phyloP scores from a whole-genome alignment of 2,329 filamentous ascomycete species.

The Hypoxylon sp. region DNA sequence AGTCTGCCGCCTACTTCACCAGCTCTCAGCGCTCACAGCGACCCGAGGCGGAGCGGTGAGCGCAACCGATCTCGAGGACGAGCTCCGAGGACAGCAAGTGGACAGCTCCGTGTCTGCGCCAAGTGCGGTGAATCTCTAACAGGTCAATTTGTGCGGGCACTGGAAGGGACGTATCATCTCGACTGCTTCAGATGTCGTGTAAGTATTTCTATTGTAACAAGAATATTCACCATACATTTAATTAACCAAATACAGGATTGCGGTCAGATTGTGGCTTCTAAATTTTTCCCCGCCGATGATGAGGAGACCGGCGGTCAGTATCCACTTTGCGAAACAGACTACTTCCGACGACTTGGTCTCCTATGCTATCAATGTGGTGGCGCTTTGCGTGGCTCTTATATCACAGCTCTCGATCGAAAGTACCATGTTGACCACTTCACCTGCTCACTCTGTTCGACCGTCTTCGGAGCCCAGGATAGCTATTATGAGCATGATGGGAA shows the following conservation, averaged over 20 bases:
- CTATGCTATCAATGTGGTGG: constrained; percentile 94
- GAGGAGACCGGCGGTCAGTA: constrained; percentile 89
- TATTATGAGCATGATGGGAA: constrained; percentile 98
- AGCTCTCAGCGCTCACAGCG: constrained; percentile 57
- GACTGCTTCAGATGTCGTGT: constrained; percentile 99
- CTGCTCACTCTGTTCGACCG: constrained; percentile 94
- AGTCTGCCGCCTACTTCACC: constrained; percentile 56
- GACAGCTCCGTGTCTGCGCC: constrained; percentile 78
- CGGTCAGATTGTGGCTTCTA: constrained; percentile 95
- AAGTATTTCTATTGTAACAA: constrained; percentile 58
- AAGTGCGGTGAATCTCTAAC: constrained; percentile 91
- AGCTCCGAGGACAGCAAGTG: constrained; percentile 69
- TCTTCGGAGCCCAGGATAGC: constrained; percentile 98
- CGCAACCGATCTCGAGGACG: constrained; percentile 70
- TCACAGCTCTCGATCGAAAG: constrained; percentile 96
- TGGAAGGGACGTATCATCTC: constrained; percentile 94
- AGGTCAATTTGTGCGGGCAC: constrained; percentile 94
- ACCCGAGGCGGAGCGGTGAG: constrained; percentile 69
- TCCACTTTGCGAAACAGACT: constrained; percentile 97
- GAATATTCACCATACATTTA: constrained; percentile 6
- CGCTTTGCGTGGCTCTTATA: constrained; percentile 95
- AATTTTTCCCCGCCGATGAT: constrained; percentile 97
- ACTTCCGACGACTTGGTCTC: constrained; percentile 91
- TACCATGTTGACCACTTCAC: constrained; percentile 99
- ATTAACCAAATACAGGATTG: constrained; percentile 78